phyloP scores from a whole-genome alignment of 495 filamentous ascomycete genomes.

The Lasiosphaeris hirsuta region DNA sequence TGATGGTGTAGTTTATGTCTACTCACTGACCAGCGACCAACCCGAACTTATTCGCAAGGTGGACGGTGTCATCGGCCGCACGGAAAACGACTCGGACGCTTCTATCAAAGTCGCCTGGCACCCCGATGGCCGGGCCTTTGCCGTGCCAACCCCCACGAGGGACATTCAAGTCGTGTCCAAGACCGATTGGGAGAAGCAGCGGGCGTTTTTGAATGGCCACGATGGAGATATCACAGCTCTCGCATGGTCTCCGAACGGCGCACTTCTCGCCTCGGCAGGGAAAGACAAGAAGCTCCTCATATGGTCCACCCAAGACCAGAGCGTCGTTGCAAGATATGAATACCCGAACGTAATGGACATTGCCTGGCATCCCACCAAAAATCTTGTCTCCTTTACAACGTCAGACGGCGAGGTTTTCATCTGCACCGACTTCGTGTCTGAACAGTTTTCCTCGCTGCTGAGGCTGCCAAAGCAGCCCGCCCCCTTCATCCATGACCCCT shows the following conservation, averaged over 20 bases:
- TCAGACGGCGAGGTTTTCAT: conserved; percentile 90
- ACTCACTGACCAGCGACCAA: conserved; percentile 75
- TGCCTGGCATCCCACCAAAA: conserved; percentile 86
- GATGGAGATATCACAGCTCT: conserved; percentile 81
- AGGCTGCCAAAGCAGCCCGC: conserved; percentile 61
- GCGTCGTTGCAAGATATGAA: conserved; percentile 65
- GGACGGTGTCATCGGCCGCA: conserved; percentile 75
- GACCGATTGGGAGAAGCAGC: conserved; percentile 82
- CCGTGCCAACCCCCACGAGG: conserved; percentile 73
- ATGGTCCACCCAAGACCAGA: conserved; percentile 88
- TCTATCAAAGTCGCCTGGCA: conserved; percentile 83
- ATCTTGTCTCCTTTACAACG: conserved; percentile 85
- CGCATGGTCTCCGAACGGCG: conserved; percentile 92
- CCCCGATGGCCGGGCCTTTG: conserved; percentile 90
- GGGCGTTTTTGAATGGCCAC: conserved; percentile 72
- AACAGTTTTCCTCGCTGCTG: conserved; percentile 60
- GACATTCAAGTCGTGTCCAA: conserved; percentile 84
- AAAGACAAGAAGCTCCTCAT: conserved; percentile 79
- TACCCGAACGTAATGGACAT: conserved; percentile 79
- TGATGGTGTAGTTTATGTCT: conserved; percentile 84
- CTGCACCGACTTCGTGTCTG: conserved; percentile 70
- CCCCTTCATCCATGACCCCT: conserved; percentile 79
- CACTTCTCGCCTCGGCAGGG: conserved; percentile 76
- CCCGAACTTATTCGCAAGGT: conserved; percentile 77
- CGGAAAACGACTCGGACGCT: conserved; percentile 75